Base-by-base conservation (phyloP, 768 basidiomycete genomes). In the Rhodotorula paludigena region DNA sequence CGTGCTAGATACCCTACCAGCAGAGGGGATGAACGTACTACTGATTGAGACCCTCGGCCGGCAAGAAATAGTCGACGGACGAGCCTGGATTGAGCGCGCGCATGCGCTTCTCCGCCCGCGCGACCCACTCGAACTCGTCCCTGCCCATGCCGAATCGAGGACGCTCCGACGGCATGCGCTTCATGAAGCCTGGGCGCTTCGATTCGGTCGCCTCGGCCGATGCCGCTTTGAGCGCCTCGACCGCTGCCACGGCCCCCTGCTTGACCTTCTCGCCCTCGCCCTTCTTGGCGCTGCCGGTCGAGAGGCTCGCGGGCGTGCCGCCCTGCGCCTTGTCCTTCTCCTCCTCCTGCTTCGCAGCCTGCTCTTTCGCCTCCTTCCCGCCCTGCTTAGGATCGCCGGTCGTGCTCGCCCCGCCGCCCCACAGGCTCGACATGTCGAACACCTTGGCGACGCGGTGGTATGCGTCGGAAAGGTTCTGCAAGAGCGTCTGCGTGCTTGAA, bases 81-180 rank as follows among this genome's bases (percentile, higher is more conserved):
- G 70, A 67, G 4, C 51, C 42, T 12, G 74, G 71, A 30, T 75
- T 76, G 1, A 76, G 58, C 2, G 72, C 74, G 11, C 60, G 57
- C 33, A 68, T 47, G n/a, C 74, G 66, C 41, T 59, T 57, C 66
- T 74, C 71, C 11, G 73, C 73, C 23, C 71, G 30, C 10, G 57
- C 54, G 39, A 74, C 68, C 60, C 70, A 64, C 57, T 66, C 68
- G 30, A 71, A 64, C 60, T 68, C 64, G 8, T 44, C 61, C 38
- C 7, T 39, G 7, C 66, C 63, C 60, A 71, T 57, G 30, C 66
- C 66, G 23, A 56, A 65, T 32, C 57, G 69, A 0, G 63, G 55
- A 49, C 51, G 44, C 60, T 68, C 63, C 2, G 65, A 60, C 14
- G 70, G 65, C 62, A 72, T 64, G 35, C 69, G 30, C 61, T 71